These are phyloP conservation scores for Fusarium heterosporum DNA, from an alignment of 2,329 filamentous ascomycete species.

Conservation along the genomic window DNA sequence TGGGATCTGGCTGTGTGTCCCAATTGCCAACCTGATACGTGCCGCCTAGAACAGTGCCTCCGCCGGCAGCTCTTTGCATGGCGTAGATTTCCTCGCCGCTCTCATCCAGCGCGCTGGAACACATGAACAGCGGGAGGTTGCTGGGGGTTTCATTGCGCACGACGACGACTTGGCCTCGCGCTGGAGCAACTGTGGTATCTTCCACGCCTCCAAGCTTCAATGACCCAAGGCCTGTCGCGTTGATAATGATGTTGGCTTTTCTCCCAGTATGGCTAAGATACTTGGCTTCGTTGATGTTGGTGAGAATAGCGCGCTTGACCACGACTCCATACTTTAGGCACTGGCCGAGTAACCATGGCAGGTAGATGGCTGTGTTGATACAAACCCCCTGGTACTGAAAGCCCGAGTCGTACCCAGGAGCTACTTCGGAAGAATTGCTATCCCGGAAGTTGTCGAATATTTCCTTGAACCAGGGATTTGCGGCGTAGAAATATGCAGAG, in stretches of 20 bases:
- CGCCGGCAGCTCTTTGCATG: slow-evolving; percentile 82
- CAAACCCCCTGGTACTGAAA: slow-evolving; percentile 86
- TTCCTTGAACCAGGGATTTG: slow-evolving; percentile 79
- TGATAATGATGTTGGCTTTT: slow-evolving; percentile 77
- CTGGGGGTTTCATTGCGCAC: slow-evolving; percentile 74
- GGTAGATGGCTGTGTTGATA: slow-evolving; percentile 89
- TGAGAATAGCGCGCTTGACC: slow-evolving; percentile 71
- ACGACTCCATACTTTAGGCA: slow-evolving; percentile 80
- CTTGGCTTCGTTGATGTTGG: slow-evolving; percentile 77
- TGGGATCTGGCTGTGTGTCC: slow-evolving; percentile 82
- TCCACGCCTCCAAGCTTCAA: slow-evolving; percentile 82
- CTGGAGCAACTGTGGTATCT: slow-evolving; percentile 78
- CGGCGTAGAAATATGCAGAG: slow-evolving; percentile 52
- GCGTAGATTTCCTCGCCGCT: slow-evolving; percentile 80
- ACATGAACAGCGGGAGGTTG: slow-evolving; percentile 73
- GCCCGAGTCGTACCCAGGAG: slow-evolving; percentile 74
- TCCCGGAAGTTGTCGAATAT: slow-evolving; percentile 77
- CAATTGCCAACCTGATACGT: slow-evolving; percentile 83
- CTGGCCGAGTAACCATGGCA: slow-evolving; percentile 86
- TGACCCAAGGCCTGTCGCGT: slow-evolving; percentile 85
- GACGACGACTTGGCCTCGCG: slow-evolving; percentile 84
- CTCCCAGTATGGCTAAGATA: slow-evolving; percentile 63
- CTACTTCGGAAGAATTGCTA: slow-evolving; percentile 68
- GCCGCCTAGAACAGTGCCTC: slow-evolving; percentile 86
- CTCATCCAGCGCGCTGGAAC: slow-evolving; percentile 79